Conservation (phyloP, 2,329 filamentous ascomycete species). For the Sporothrix brasiliensis region DNA sequence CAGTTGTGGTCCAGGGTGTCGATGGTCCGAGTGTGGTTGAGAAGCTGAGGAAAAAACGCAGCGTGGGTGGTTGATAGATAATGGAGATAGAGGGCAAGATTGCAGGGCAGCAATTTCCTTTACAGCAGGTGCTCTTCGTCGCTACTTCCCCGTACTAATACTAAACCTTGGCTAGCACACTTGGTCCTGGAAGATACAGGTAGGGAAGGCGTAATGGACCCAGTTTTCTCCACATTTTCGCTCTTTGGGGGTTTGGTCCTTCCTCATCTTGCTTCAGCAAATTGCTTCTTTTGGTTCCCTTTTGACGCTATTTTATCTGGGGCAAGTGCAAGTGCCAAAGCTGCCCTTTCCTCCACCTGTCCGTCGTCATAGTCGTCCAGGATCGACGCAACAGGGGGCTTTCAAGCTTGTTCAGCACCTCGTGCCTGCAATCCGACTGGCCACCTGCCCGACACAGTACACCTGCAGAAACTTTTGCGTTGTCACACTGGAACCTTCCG, state of each 20-base stretch:
- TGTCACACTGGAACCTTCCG: conserved; percentile 3
- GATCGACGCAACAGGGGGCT: conserved; percentile 12
- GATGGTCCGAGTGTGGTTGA: conserved; percentile 17
- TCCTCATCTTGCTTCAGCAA: neutral
- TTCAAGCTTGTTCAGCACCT: neutral
- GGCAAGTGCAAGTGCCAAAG: conserved; percentile 16
- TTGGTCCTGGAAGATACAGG: conserved; percentile 7
- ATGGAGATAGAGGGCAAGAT: conserved; percentile 23
- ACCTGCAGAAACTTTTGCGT: neutral
- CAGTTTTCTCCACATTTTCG: conserved; percentile 29
- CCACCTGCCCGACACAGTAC: neutral
- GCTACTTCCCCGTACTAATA: conserved; percentile 1
- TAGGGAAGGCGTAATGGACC: conserved; percentile 4
- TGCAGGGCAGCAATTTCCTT: conserved; percentile 1
- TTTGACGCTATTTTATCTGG: conserved; percentile 13
- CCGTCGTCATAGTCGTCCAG: conserved; percentile 10
- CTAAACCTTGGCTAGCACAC: conserved; percentile 8
- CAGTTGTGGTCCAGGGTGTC: conserved; percentile 4
- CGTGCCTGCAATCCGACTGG: conserved; percentile 13
- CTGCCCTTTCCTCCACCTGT: conserved; percentile 24
- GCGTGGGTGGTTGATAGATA: conserved; percentile 24
- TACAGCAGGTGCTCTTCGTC: conserved; percentile 9
- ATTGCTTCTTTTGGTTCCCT: neutral
- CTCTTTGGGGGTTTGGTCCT: conserved; percentile 10
- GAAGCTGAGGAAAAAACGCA: conserved; percentile 22